These are phyloP conservation scores for Kwoniella mangroviensis DNA, from an alignment of 768 basidiomycete species.

Conservation along the genomic window DNA sequence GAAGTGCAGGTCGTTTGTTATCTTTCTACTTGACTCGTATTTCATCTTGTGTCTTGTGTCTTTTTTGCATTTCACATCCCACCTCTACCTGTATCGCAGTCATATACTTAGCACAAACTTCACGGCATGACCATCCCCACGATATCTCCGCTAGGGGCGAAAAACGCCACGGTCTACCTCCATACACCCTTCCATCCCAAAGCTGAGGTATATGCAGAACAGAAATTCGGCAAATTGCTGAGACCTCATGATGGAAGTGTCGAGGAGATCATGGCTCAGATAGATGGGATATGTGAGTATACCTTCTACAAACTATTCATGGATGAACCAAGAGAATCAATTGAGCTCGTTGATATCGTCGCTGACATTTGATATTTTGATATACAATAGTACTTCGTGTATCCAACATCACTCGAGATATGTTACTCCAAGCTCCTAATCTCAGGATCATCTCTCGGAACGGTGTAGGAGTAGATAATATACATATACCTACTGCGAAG, in stretches of 20 bases:
- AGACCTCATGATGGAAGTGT: slow-evolving; percentile 27
- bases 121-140: neutral
- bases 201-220: slow-evolving; percentile 44
- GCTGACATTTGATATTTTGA: neutral
- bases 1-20: too few species aligned
- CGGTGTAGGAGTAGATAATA: slow-evolving; percentile 47
- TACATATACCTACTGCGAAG: slow-evolving; percentile 41
- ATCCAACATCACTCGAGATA: slow-evolving; percentile 22
- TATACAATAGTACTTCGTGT: slow-evolving; percentile 36
- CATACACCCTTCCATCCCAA: slow-evolving; percentile 45
- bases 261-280: slow-evolving; percentile 34
- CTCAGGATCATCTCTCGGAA: slow-evolving; percentile 42
- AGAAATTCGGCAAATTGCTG: slow-evolving; percentile 37
- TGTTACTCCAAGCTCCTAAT: slow-evolving; percentile 31
- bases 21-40: too few species aligned
- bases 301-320: neutral
- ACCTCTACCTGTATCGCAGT: too few species aligned
- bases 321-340: too few species aligned
- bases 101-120: neutral
- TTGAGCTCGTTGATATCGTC: too few species aligned
- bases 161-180: slow-evolving; percentile 45
- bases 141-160: slow-evolving; percentile 3
- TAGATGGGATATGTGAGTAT: slow-evolving; percentile 49
- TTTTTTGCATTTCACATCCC: too few species aligned
- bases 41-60: too few species aligned